Conservation (phyloP, 148 eudicot species). For the Rhododendron griersonianum region DNA sequence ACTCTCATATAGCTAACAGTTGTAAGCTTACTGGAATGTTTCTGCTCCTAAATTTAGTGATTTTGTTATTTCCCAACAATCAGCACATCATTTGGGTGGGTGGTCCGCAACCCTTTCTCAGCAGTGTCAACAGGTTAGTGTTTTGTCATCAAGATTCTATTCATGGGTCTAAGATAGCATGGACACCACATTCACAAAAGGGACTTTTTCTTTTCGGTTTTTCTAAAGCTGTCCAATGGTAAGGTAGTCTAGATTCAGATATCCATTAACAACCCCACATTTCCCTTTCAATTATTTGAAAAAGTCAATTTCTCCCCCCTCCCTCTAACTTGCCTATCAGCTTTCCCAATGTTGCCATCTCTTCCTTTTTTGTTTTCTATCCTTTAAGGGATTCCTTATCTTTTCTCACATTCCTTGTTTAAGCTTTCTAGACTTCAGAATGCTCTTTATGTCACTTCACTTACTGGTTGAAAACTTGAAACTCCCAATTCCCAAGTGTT, state of each 20-base stretch:
- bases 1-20: not conserved
- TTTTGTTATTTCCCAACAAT: not conserved
- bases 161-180: not conserved
- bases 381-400: not conserved
- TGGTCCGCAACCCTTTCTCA: not conserved
- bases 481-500: too few relatives aligned
- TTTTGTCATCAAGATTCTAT: not conserved
- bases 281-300: not conserved
- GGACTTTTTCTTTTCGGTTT: too few relatives aligned
- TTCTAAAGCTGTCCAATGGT: not conserved
- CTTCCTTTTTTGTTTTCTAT: not conserved
- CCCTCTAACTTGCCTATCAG: not conserved
- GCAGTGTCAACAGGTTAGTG: not conserved
- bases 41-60: not conserved
- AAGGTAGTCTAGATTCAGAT: not conserved
- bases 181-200: too few relatives aligned
- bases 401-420: too few relatives aligned
- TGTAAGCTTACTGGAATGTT: not conserved
- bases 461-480: too few relatives aligned
- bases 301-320: not conserved
- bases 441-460: too few relatives aligned
- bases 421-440: too few relatives aligned
- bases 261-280: not conserved
- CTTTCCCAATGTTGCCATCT: not conserved
- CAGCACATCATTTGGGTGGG: not conserved